Conservation (phyloP, 1,284 basidiomycete species). For the Xerocomus minutiporus region DNA sequence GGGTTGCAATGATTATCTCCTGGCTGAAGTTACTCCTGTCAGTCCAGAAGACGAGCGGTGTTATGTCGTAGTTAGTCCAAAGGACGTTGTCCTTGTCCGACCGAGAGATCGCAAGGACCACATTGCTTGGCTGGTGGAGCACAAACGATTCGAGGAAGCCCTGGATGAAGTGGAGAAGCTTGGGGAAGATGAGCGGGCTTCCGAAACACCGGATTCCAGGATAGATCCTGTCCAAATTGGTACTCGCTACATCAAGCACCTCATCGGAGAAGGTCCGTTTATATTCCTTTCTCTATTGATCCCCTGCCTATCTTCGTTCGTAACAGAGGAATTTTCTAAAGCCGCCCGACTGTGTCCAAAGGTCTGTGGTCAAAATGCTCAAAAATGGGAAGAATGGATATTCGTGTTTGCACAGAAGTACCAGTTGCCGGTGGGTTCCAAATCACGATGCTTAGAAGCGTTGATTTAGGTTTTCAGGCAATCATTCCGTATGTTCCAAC, state of each 20-base stretch:
- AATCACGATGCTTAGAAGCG: background rate
- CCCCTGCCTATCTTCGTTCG: background rate
- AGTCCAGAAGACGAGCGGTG: constrained; percentile 36
- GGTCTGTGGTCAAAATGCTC: constrained; percentile 76
- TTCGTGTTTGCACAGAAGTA: constrained; percentile 85
- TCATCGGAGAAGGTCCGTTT: constrained; percentile 66
- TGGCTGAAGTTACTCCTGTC: constrained; percentile 47
- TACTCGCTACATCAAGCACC: constrained; percentile 76
- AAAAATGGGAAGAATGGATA: constrained; percentile 94
- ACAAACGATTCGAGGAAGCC: constrained; percentile 84
- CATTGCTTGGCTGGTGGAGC: constrained; percentile 89
- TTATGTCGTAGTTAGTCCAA: constrained; percentile 83
- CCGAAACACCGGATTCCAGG: constrained; percentile 26
- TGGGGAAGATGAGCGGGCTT: constrained; percentile 22
- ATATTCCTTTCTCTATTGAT: background rate
- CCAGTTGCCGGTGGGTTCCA: constrained; percentile 63
- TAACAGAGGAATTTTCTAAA: constrained; percentile 69
- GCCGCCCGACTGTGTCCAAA: constrained; percentile 86
- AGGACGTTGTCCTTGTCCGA: constrained; percentile 81
- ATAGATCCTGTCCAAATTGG: constrained; percentile 77
- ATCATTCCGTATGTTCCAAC: constrained; percentile 91
- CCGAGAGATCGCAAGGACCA: constrained; percentile 89
- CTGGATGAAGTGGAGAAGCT: constrained; percentile 77
- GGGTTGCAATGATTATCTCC: constrained; percentile 89
- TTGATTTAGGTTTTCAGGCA: constrained; percentile 40